These are phyloP conservation scores for Dalbergia cochinchinensis DNA, from an alignment of 306 rosid genomes.

Conservation along the genomic window DNA sequence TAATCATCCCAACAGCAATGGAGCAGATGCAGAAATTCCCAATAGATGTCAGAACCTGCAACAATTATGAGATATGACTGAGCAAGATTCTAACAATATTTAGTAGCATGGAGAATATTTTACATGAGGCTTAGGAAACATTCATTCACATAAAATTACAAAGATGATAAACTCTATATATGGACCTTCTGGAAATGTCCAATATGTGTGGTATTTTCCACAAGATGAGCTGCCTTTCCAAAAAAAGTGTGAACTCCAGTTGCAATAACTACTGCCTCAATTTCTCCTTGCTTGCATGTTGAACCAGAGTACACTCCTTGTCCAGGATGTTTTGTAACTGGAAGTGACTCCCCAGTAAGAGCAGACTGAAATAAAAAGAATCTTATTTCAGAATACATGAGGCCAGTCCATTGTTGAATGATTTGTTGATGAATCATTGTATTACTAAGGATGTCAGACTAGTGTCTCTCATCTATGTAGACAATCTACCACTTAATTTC, in stretches of 20 bases:
- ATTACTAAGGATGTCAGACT: not conserved
- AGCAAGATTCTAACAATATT: constrained; percentile 25
- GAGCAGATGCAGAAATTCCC: constrained; percentile 84
- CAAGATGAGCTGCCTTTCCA: constrained; percentile 88
- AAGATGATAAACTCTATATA: not conserved
- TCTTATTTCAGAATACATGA: constrained; percentile 30
- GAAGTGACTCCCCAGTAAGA: constrained; percentile 78
- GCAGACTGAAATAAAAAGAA: constrained; percentile 65
- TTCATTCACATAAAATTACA: constrained; percentile 12
- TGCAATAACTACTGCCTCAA: constrained; percentile 79
- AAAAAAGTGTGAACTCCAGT: constrained; percentile 89
- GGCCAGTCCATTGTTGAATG: not conserved
- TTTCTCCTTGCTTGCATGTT: constrained; percentile 90
- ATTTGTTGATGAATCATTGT: constrained; percentile 2
- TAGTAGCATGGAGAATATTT: not conserved
- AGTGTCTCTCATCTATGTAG: not conserved
- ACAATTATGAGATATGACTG: constrained; percentile 3
- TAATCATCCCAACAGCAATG: constrained; percentile 71
- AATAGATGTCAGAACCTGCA: constrained; percentile 77
- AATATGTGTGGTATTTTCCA: constrained; percentile 76
- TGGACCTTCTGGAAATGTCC: constrained; percentile 83
- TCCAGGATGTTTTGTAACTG: constrained; percentile 64
- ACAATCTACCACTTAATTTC: not conserved
- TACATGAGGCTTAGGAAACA: constrained; percentile 5
- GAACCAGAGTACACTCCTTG: constrained; percentile 82